Evolutionary conservation across 176 grass and related monocot species (phyloP).

Genomic region (Triticum timopheevii): DNA sequence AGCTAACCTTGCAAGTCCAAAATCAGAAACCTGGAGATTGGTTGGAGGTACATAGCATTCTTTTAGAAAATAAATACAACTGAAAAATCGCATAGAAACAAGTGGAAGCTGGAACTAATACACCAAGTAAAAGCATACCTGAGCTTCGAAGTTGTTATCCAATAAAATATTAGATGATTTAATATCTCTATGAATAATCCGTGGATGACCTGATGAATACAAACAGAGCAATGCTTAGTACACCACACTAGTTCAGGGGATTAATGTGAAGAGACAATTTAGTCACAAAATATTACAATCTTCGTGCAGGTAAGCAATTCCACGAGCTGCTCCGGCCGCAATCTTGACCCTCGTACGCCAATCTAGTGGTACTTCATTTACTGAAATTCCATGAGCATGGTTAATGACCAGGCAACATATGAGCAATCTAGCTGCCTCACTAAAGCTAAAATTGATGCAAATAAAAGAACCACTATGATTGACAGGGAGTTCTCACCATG

Average conservation of each 20-base stretch:
- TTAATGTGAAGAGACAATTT: background rate
- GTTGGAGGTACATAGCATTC: background rate
- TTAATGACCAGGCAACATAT: conserved; percentile 17
- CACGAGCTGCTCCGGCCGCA: conserved; percentile 93
- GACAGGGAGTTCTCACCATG: conserved; percentile 47
- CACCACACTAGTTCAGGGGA: conserved; percentile 25
- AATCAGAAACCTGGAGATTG: conserved; percentile 88
- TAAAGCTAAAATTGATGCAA: background rate
- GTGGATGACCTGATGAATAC: conserved; percentile 80
- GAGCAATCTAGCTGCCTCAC: background rate
- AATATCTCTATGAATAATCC: conserved; percentile 99
- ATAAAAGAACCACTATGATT: background rate
- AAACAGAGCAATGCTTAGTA: conserved; percentile 29
- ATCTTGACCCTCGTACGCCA: conserved; percentile 89
- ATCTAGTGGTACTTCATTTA: conserved; percentile 63
- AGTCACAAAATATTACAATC: conserved; percentile 69
- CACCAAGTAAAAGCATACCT: conserved; percentile 53
- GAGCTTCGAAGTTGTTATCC: conserved; percentile 94
- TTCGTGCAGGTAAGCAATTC: conserved; percentile 97
- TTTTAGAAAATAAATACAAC: background rate
- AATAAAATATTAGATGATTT: conserved; percentile 99
- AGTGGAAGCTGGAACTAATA: background rate
- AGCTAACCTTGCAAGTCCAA: conserved; percentile 96
- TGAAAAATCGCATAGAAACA: conserved; percentile 9
- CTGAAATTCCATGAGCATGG: conserved; percentile 54